These are phyloP conservation scores for Ceratocystis diversiconidia DNA, from an alignment of 2,329 filamentous ascomycete species.

Conservation along the genomic window DNA sequence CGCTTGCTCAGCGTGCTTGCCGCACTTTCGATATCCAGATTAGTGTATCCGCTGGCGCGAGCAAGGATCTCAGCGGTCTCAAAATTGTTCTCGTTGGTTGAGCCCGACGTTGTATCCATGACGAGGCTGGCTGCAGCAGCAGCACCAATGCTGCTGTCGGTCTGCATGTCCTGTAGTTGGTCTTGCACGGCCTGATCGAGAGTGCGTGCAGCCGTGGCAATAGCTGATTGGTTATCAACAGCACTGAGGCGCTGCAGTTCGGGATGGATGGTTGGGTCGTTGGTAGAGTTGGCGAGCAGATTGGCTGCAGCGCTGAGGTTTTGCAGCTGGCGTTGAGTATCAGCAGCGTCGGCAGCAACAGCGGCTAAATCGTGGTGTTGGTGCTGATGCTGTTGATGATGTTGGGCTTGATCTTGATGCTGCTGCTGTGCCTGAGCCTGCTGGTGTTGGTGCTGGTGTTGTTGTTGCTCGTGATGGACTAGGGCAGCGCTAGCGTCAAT, in stretches of 20 bases:
- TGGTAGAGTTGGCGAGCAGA: slow-evolving; percentile 24
- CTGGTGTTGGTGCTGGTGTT: slow-evolving; percentile 13
- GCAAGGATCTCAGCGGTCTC: slow-evolving; percentile 36
- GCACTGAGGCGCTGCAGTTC: slow-evolving; percentile 22
- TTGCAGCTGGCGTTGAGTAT: slow-evolving; percentile 18
- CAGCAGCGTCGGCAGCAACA: slow-evolving; percentile 13
- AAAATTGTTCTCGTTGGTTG: slow-evolving; percentile 7
- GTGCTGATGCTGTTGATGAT: slow-evolving; percentile 18
- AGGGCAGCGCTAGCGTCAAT: background rate
- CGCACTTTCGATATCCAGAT: slow-evolving; percentile 32
- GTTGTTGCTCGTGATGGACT: slow-evolving; percentile 7
- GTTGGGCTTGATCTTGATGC: slow-evolving; percentile 11
- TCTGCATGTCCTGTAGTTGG: slow-evolving; percentile 19
- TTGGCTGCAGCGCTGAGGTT: slow-evolving; percentile 22
- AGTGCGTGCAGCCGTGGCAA: slow-evolving; percentile 4
- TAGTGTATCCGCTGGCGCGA: slow-evolving; percentile 32
- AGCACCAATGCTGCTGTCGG: slow-evolving; percentile 14
- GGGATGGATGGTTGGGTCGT: slow-evolving; percentile 22
- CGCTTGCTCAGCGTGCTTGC: slow-evolving; percentile 39
- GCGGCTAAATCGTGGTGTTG: slow-evolving; percentile 17
- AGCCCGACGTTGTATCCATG: slow-evolving; percentile 11
- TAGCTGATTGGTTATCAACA: slow-evolving; percentile 6
- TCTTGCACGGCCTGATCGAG: slow-evolving; percentile 21
- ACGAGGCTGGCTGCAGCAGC: slow-evolving; percentile 12
- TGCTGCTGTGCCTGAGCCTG: slow-evolving; percentile 16